Conservation (phyloP, 768 basidiomycete species). For the Cubamyces lactineus region DNA sequence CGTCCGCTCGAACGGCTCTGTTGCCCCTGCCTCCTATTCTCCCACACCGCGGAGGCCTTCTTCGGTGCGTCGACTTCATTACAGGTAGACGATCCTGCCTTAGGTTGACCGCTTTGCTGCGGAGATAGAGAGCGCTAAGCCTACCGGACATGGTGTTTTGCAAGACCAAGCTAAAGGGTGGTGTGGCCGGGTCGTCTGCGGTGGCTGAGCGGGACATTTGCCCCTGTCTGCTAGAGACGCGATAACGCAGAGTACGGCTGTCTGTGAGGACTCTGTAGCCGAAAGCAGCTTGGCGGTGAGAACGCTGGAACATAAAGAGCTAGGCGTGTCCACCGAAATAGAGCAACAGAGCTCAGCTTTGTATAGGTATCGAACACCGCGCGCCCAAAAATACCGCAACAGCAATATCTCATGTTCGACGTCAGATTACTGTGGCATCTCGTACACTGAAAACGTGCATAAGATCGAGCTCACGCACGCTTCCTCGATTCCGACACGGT, state of each 20-base stretch:
- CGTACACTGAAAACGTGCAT: constrained; percentile 1
- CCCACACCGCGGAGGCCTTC: constrained; percentile 17
- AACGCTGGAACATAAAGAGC: not conserved
- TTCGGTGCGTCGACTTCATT: constrained; percentile 8
- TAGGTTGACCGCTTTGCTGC: not conserved
- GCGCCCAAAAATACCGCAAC: too few species aligned
- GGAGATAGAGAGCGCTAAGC: constrained; percentile 17
- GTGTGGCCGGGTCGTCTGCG: not conserved
- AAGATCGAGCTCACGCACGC: not conserved
- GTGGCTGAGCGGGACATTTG: constrained; percentile 11
- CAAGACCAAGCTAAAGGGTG: constrained; percentile 13
- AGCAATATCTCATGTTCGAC: not conserved
- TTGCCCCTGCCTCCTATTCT: constrained; percentile 6
- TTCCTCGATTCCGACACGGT: too few species aligned
- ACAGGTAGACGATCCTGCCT: not conserved
- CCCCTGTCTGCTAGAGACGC: constrained; percentile 17
- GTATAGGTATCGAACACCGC: too few species aligned
- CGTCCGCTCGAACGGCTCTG: constrained; percentile 16
- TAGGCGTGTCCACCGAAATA: too few species aligned
- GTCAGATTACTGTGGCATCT: not conserved
- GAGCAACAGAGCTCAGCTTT: too few species aligned
- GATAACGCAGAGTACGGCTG: not conserved
- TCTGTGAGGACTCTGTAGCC: not conserved
- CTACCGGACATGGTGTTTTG: constrained; percentile 21
- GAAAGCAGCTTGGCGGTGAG: too few species aligned